Base-by-base conservation (phyloP, 2,329 filamentous ascomycete species). In the Monilinia vaccinii-corymbosi region DNA sequence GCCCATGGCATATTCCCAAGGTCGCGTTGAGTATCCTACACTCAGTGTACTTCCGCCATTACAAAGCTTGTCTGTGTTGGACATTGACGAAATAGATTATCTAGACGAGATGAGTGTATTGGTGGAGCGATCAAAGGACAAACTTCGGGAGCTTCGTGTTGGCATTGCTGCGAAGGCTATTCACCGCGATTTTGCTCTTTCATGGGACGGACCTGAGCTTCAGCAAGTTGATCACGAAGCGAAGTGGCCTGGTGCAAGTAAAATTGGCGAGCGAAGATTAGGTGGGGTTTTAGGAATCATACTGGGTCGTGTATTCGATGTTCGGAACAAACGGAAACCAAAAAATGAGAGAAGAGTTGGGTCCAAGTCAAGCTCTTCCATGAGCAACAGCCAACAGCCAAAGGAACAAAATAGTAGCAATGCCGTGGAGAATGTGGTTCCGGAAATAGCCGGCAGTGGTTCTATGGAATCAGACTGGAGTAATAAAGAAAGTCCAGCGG, bases 81-180 rank as follows among this genome's bases (percentile, higher is more conserved):
- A 94, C 66, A 88, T 94, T 62, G 90, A 94, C 68, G 88, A 93
- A 70, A 74, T 90, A n/a, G 81, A 86, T 32, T 94, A 94, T 71
- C 74, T 93, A 42, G 89, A 93, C 69, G 90, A 94, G 73, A 87
- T 94, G 82, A 86, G 87, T 58, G 78, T 89, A 46, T 78, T 94
- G 14, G 84, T 94, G 62, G 86, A 87, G 62, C 82, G 85, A 28
- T 93, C 89, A 14, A 78, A 83, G 61, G 77, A 80, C 63, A 79
- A 79, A 46, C 75, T 94, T 18, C 80, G 81, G 34, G 89, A 93
- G 71, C 77, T 95, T 38, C 80, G 88, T 47, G 80, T 94, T 6
- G 88, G 90, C 7, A 83, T 94, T 59, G 83, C 88, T 6, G 70
- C 75, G 38, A 77, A 75, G 59, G 77, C 76, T 28, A 64, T 69